phyloP scores from a whole-genome alignment of 1,284 basidiomycete species.

The Sporisorium exsertum region DNA sequence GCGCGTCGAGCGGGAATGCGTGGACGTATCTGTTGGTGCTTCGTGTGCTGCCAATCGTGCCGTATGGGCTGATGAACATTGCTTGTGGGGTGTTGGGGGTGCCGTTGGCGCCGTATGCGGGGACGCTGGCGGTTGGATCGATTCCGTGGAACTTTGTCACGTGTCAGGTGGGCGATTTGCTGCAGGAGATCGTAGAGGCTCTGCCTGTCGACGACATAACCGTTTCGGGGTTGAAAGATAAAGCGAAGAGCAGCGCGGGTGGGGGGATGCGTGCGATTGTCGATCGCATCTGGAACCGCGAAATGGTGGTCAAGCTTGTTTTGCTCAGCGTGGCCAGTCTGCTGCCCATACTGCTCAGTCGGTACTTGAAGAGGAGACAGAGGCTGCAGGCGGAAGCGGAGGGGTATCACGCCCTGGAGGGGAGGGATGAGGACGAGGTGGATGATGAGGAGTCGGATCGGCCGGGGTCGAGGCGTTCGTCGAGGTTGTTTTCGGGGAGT shows the following conservation, averaged over 20 bases:
- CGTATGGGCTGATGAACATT: conserved; percentile 68
- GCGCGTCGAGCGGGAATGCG: conserved; percentile 40
- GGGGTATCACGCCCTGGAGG: conserved; percentile 24
- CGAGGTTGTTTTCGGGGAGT: conserved; percentile 8
- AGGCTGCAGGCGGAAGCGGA: conserved; percentile 21
- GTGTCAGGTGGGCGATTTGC: conserved; percentile 63
- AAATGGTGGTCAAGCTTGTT: conserved; percentile 59
- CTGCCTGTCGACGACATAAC: conserved; percentile 39
- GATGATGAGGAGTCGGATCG: conserved; percentile 39
- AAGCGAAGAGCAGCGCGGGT: conserved; percentile 40
- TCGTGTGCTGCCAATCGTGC: conserved; percentile 66
- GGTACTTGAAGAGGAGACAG: conserved; percentile 41
- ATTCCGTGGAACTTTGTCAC: conserved; percentile 69
- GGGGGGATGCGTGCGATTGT: conserved; percentile 56
- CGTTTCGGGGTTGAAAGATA: conserved; percentile 24
- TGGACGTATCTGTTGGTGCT: conserved; percentile 66
- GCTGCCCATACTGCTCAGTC: conserved; percentile 56
- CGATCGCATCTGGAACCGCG: conserved; percentile 59
- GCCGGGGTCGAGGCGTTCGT: conserved; percentile 21
- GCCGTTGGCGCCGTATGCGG: conserved; percentile 63
- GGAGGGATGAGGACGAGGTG: conserved; percentile 9
- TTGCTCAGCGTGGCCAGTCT: conserved; percentile 58
- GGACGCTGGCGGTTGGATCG: conserved; percentile 61
- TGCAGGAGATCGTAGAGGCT: conserved; percentile 63
- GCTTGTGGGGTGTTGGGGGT: conserved; percentile 66